A percentile compares a stretch with the other conserved stretches of the same genome.
These are phyloP conservation scores for Myxozyma geophila DNA, from an alignment of 805 yeast species.

Conservation along the genomic window DNA sequence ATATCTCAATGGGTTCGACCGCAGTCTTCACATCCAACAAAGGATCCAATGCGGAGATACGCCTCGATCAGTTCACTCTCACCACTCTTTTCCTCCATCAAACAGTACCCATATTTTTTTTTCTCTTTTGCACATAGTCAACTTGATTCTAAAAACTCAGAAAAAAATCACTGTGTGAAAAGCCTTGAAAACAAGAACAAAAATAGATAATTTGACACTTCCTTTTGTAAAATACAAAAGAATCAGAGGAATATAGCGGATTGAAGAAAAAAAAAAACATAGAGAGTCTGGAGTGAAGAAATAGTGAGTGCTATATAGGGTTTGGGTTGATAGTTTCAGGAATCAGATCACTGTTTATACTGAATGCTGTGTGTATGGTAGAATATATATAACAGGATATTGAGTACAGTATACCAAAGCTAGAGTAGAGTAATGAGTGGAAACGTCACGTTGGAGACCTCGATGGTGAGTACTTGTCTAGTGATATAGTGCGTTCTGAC, in stretches of 20 bases:
- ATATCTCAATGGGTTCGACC: constrained; percentile 30
- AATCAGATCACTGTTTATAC: too few species aligned
- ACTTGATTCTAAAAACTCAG: neutral
- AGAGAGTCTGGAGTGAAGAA: neutral
- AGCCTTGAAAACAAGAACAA: neutral
- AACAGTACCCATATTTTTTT: neutral
- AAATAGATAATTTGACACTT: neutral
- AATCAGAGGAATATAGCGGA: neutral
- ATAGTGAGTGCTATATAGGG: neutral
- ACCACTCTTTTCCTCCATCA: neutral
- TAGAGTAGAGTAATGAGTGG: constrained; percentile 19
- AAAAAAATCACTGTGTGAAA: neutral
- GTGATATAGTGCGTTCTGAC: neutral
- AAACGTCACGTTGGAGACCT: constrained; percentile 30
- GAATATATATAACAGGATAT: neutral
- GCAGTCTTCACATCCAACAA: constrained; percentile 21
- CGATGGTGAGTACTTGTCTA: constrained; percentile 27
- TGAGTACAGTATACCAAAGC: too few species aligned
- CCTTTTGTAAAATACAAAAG: neutral
- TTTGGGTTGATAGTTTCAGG: neutral
- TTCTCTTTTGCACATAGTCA: neutral
- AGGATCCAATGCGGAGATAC: constrained; percentile 32
- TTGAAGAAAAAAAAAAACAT: neutral
- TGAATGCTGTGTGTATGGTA: neutral
- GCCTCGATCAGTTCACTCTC: constrained; percentile 19